Evolutionary conservation across 352 stramenopile species (phyloP), one percentile per base, ranked within the genome.

Genomic region (Phytophthora constricta): DNA sequence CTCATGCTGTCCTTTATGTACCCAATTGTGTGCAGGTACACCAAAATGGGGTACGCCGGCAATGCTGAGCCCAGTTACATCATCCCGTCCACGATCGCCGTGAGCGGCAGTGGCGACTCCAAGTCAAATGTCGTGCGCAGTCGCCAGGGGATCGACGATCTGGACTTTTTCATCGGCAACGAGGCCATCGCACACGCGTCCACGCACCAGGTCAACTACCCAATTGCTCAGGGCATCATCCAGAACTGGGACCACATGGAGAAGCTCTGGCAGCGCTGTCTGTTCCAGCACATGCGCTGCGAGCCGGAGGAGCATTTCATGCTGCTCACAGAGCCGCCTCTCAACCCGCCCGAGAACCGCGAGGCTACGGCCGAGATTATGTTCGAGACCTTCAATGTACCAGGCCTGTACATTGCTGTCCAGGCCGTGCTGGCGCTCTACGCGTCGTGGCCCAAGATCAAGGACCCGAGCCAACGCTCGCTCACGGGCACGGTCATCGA

Each of bases 231-330:
- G 62, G 89, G 89, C n/a, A 92, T 97, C 54, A 82, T 97, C 48
- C 86, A 97, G 74, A 97, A 98, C 76, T 98, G 94, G 94, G 91
- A 98, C 76, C 92, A 97, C 76, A 98, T 98, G 94, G 94, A 98
- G 73, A 95, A 97, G 64, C 65, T 98, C 28, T 98, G 91, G 90
- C 93, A 98, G 70, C 84, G 91, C 45, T 97, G 82, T 57, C 84
- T 98, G 49, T 98, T 98, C 73, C 89, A 98, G 78, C 90, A 97
- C 74, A 86, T 98, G 75, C 90, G 93, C 25, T 98, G 92, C 63
- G 92, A 98, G 62, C 94, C 94, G 0, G 92, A 98, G 68, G 94
- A 98, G 62, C 94, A 98, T 77, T 97, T 97, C 58, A 91, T 97
- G 73, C 53, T 94, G 49, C 74, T 96, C 46, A 98, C 95, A 20